Conservation (phyloP, 2,329 filamentous ascomycete species). For the Ophiognomonia clavigignenti-juglandacearum region DNA sequence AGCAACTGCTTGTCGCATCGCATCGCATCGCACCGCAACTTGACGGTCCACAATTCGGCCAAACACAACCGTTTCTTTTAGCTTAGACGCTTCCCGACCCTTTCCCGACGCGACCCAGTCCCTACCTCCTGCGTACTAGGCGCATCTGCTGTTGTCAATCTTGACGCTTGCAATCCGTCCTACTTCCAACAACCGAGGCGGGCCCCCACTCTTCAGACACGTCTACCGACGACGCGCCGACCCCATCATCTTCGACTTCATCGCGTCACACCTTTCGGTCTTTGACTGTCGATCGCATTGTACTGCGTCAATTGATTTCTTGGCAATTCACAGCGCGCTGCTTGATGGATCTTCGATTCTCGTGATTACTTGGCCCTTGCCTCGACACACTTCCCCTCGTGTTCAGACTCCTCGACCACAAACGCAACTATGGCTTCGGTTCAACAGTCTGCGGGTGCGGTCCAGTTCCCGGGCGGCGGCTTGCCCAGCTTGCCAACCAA, state of each 20-base stretch:
- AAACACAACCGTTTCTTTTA: slow-evolving; percentile 1
- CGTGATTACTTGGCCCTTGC: slow-evolving; percentile 21
- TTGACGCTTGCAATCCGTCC: background rate
- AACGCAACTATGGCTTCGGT: slow-evolving; percentile 69
- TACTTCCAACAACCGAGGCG: background rate
- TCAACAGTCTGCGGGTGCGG: slow-evolving; percentile 64
- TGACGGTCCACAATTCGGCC: slow-evolving; percentile 1
- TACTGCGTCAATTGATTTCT: background rate
- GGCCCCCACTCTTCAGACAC: slow-evolving; percentile 7
- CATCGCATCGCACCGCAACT: slow-evolving; percentile 8
- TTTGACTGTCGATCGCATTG: background rate
- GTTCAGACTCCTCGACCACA: slow-evolving; percentile 21
- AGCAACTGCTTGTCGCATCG: slow-evolving; percentile 11
- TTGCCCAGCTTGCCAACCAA: slow-evolving; percentile 49
- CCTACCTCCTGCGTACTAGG: too few relatives aligned
- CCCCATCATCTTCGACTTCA: background rate
- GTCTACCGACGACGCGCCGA: slow-evolving; percentile 12
- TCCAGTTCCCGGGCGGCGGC: slow-evolving; percentile 59
- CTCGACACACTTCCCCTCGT: too few relatives aligned
- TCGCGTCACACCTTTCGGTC: slow-evolving; percentile 6
- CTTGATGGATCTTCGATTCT: slow-evolving; percentile 32
- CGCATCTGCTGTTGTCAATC: slow-evolving; percentile 3
- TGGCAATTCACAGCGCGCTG: slow-evolving; percentile 7
- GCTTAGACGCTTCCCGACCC: background rate
- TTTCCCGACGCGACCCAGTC: slow-evolving; percentile 5